Conservation (phyloP, 371 early-diverging fungal genomes). For the Mortierella sp. region DNA sequence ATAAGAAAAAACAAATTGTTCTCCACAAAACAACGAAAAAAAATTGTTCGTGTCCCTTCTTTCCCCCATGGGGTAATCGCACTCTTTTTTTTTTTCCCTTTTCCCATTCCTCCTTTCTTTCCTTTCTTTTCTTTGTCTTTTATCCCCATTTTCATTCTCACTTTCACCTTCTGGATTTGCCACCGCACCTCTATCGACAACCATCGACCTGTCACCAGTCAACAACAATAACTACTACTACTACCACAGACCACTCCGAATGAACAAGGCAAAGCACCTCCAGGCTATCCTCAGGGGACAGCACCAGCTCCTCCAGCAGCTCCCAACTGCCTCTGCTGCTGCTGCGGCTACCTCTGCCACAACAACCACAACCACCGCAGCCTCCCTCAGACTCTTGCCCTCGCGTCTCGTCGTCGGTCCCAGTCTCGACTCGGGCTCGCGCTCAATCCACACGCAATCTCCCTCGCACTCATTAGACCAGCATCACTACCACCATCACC, state of each 20-base stretch:
- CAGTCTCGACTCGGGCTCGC: slow-evolving; percentile 19
- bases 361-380: not conserved
- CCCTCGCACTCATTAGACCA: slow-evolving; percentile 9
- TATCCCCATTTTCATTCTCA: not conserved
- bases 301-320: slow-evolving; percentile 35
- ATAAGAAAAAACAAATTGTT: not conserved
- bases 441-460: slow-evolving; percentile 34
- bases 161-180: not conserved
- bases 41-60: too few species aligned
- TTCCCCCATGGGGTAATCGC: too few species aligned
- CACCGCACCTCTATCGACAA: not conserved
- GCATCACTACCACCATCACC: slow-evolving; percentile 7
- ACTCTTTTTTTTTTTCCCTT: not conserved
- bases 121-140: not conserved
- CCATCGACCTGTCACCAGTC: not conserved
- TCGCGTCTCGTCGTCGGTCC: slow-evolving; percentile 30
- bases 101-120: not conserved
- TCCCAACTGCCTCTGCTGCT: slow-evolving; percentile 11
- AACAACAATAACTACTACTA: not conserved
- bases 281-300: slow-evolving; percentile 42
- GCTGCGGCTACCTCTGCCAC: slow-evolving; percentile 5
- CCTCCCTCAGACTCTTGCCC: slow-evolving; percentile 33
- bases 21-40: not conserved
- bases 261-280: slow-evolving; percentile 54
- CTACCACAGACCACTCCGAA: slow-evolving; percentile 2